Conservation (phyloP, 1,284 basidiomycete genomes). For the Malassezia equina region DNA sequence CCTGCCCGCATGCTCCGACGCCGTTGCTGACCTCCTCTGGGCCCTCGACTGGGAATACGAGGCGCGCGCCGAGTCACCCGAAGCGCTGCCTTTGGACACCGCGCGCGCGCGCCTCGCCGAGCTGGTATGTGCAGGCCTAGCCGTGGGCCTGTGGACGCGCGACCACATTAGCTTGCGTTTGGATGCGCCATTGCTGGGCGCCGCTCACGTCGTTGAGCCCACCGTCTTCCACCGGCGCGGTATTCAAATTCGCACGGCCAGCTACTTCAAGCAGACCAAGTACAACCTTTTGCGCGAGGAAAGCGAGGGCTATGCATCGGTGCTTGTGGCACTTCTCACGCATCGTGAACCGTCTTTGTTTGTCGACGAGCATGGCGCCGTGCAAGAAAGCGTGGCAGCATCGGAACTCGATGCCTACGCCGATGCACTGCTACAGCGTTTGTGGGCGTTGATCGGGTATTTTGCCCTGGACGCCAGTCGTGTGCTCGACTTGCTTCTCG, state of each 20-base stretch:
- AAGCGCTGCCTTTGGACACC: slow-evolving; percentile 11
- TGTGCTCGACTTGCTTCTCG: slow-evolving; percentile 83
- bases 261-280: slow-evolving; percentile 85
- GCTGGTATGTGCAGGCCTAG: slow-evolving; percentile 4
- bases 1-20: slow-evolving; percentile 10
- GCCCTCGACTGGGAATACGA: slow-evolving; percentile 37
- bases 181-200: slow-evolving; percentile 28
- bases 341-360: slow-evolving; percentile 61
- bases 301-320: slow-evolving; percentile 89
- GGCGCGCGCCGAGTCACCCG: slow-evolving; percentile 21
- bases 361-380: slow-evolving; percentile 30
- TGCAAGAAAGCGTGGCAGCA: slow-evolving; percentile 29
- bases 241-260: slow-evolving; percentile 39
- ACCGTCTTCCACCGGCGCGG: slow-evolving; percentile 28
- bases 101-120: slow-evolving; percentile 18
- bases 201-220: slow-evolving; percentile 30
- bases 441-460: slow-evolving; percentile 54
- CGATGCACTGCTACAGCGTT: slow-evolving; percentile 36
- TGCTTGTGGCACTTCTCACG: slow-evolving; percentile 71
- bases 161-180: slow-evolving; percentile 19
- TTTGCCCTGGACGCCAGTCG: slow-evolving; percentile 92
- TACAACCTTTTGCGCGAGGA: slow-evolving; percentile 95
- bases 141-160: slow-evolving; percentile 14
- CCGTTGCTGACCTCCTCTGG: slow-evolving; percentile 33
- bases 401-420: slow-evolving; percentile 33